Percentiles rank a stretch among this genome's conserved stretches.
Conservation (phyloP, 257 asterid species). For the Paulownia fortunei region DNA sequence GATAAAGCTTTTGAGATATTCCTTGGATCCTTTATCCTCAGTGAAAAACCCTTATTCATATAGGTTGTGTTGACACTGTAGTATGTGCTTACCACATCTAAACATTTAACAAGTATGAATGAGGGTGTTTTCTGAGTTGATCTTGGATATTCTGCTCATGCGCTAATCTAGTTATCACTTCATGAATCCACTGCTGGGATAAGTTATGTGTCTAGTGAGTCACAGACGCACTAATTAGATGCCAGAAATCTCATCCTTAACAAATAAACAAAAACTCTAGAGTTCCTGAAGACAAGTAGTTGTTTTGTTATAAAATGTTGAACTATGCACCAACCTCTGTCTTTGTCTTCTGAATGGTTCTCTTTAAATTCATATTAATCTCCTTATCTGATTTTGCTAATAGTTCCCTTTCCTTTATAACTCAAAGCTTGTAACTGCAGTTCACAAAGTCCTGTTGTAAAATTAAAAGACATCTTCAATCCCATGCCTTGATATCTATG, state of each 20-base stretch:
- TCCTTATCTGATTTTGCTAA: slow-evolving; percentile 20
- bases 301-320: background rate
- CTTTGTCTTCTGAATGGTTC: background rate
- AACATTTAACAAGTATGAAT: background rate
- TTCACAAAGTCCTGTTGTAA: slow-evolving; percentile 3
- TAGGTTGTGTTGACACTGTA: background rate
- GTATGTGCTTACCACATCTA: background rate
- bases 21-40: background rate
- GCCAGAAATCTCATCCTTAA: background rate
- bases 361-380: background rate
- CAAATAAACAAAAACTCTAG: background rate
- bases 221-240: background rate
- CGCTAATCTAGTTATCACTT: background rate
- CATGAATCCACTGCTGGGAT: background rate
- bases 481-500: background rate
- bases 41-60: background rate
- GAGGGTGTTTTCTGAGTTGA: background rate
- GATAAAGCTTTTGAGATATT: background rate
- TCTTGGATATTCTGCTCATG: background rate
- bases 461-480: background rate
- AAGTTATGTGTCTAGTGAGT: background rate
- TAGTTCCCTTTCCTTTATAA: background rate
- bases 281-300: background rate
- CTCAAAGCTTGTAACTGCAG: background rate
- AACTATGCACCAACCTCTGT: background rate